These are phyloP conservation scores for Salix brachista DNA, from an alignment of 345 rosid species.

Conservation along the genomic window DNA sequence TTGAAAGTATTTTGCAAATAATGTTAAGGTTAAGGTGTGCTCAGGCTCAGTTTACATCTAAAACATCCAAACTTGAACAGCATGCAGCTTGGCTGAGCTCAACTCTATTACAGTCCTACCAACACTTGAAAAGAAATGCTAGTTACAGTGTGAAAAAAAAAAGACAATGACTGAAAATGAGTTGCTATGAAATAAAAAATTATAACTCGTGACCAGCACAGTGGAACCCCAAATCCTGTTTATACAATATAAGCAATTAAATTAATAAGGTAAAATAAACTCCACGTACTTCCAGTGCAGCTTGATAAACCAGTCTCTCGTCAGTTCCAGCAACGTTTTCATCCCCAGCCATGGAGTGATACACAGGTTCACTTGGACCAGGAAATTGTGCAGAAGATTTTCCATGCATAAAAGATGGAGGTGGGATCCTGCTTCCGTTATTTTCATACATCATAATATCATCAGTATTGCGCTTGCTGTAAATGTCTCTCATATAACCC, in stretches of 20 bases:
- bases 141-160: not conserved
- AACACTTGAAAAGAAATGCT: not conserved
- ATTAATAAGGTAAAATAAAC: slow-evolving; percentile 2
- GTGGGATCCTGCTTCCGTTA: slow-evolving; percentile 53
- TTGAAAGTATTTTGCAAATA: not conserved
- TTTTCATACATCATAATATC: slow-evolving; percentile 46
- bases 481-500: slow-evolving; percentile 40
- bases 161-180: not conserved
- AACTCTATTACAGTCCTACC: not conserved
- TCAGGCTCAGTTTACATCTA: not conserved
- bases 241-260: not conserved
- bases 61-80: not conserved
- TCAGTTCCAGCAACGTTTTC: slow-evolving; percentile 53
- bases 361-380: slow-evolving; percentile 45
- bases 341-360: slow-evolving; percentile 45
- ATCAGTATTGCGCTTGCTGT: slow-evolving; percentile 31
- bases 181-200: not conserved
- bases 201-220: not conserved
- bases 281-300: slow-evolving; percentile 70
- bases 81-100: not conserved
- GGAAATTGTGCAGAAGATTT: slow-evolving; percentile 38
- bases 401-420: slow-evolving; percentile 53
- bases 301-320: slow-evolving; percentile 84
- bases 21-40: not conserved
- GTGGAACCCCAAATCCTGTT: not conserved